phyloP scores from a whole-genome alignment of 2,329 filamentous ascomycete species.

The Botrytis hyacinthi region DNA sequence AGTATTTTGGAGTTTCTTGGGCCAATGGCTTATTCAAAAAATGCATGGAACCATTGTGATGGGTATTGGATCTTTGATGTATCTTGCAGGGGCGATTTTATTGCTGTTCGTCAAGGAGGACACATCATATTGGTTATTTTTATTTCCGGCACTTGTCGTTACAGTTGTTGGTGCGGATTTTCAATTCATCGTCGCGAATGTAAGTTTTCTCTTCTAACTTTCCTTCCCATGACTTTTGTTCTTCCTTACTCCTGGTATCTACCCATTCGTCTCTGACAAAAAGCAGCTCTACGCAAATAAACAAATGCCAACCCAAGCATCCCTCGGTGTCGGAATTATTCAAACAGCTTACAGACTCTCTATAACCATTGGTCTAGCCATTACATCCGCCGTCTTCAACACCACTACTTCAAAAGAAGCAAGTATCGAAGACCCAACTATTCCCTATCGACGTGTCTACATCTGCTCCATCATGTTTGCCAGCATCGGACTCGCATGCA shows the following conservation, averaged over 20 bases:
- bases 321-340: slow-evolving; percentile 65
- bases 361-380: slow-evolving; percentile 57
- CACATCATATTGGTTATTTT: slow-evolving; percentile 62
- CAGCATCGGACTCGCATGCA: slow-evolving; percentile 45
- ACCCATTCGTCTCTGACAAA: slow-evolving; percentile 5
- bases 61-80: slow-evolving; percentile 43
- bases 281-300: slow-evolving; percentile 66
- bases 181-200: slow-evolving; percentile 68
- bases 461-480: slow-evolving; percentile 49
- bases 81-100: slow-evolving; percentile 47
- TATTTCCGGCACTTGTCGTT: slow-evolving; percentile 60
- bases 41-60: slow-evolving; percentile 65
- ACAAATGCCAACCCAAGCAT: slow-evolving; percentile 58
- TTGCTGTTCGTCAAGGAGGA: slow-evolving; percentile 55
- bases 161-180: slow-evolving; percentile 66
- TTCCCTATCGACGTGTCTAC: slow-evolving; percentile 52
- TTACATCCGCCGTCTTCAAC: slow-evolving; percentile 58
- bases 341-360: slow-evolving; percentile 55
- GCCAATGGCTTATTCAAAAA: slow-evolving; percentile 58
- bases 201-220: slow-evolving; percentile 39
- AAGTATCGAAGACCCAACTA: slow-evolving; percentile 43
- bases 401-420: background rate
- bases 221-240: background rate
- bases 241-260: background rate
- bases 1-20: slow-evolving; percentile 61